Evolutionary conservation across 805 yeast genomes (phyloP), one percentile per base, ranked within the genome.

Genomic region (Groenewaldozyma salmanticensis): DNA sequence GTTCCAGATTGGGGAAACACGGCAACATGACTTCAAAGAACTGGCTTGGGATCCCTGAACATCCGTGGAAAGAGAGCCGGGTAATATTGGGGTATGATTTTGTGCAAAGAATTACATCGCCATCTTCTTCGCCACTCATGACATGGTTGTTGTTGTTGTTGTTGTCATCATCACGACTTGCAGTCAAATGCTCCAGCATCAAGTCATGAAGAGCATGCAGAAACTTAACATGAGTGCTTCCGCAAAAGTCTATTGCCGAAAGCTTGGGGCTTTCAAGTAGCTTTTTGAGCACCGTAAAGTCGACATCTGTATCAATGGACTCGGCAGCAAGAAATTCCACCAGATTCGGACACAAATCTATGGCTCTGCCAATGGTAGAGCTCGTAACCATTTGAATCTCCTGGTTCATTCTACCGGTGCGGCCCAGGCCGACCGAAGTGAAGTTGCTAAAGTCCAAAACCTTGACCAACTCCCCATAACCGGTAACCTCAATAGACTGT

Each of bases 321-420:
- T 87, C 96, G 48, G 82, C 75, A 2, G 86, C 92, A 42, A 86
- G 64, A 57, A 88, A 85, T 57, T 87, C 95, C 7, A 74, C 62
- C 38, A 88, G 61, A 48, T 81, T 78, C 0, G 85, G 81, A 33
- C 64, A 78, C 43, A 74, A 59, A 38, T 61, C 54, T 21, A 87
- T 65, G 43, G 85, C 83, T 18, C 74, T 66, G 35, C 73, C 59
- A 19, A 87, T 76, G 2, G 95, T 87, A 21, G 66, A 64, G 32
- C 79, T 68, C 0, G 95, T 87, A 32, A 87, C 85, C 83, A 84
- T 83, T 60, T 87, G 94, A 51, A 87, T 87, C 60, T 83, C 94
- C 59, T 75, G 79, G 62, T 83, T 88, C 95, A 87, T 87, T 51
- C 80, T 72, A 7, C 83, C 85, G 0, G 96, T 82, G 48, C 96